These are phyloP conservation scores for Nicotiana knightiana DNA, from an alignment of 257 asterid genomes.

Conservation along the genomic window DNA sequence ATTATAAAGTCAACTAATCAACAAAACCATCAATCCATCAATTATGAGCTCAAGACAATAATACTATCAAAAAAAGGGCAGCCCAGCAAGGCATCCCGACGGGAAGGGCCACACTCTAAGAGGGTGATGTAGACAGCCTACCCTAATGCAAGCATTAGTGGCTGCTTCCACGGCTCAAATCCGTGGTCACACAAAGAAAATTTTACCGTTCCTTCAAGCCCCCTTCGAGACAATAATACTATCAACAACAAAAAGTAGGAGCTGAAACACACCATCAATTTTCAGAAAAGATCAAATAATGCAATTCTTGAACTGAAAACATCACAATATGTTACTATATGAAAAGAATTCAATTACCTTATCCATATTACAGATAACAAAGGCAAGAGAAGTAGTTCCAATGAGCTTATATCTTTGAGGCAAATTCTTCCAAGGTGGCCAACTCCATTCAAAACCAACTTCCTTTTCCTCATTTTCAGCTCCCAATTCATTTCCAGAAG, in stretches of 20 bases:
- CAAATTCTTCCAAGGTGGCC: slow-evolving; percentile 90
- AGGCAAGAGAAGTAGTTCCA: slow-evolving; percentile 91
- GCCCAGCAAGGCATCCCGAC: too few relatives aligned
- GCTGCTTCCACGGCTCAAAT: too few relatives aligned
- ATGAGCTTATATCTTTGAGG: slow-evolving; percentile 86
- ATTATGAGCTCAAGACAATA: not conserved
- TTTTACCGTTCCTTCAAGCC: too few relatives aligned
- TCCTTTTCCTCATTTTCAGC: slow-evolving; percentile 21
- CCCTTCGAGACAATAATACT: not conserved
- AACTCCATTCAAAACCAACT: slow-evolving; percentile 47
- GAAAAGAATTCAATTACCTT: slow-evolving; percentile 41
- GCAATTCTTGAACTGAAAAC: not conserved
- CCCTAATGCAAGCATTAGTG: too few relatives aligned
- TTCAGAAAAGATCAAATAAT: not conserved
- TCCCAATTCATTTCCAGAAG: slow-evolving; percentile 21
- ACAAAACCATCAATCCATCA: not conserved
- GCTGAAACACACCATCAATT: not conserved
- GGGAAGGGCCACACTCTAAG: too few relatives aligned
- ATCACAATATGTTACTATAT: not conserved
- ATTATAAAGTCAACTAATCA: not conserved
- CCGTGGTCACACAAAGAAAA: too few relatives aligned
- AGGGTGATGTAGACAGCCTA: too few relatives aligned
- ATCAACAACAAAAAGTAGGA: not conserved
- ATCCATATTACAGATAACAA: slow-evolving; percentile 94
- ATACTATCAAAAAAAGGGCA: not conserved